Base-by-base conservation (phyloP, 2,329 filamentous ascomycete genomes). In the Fusarium guadeloupense region DNA sequence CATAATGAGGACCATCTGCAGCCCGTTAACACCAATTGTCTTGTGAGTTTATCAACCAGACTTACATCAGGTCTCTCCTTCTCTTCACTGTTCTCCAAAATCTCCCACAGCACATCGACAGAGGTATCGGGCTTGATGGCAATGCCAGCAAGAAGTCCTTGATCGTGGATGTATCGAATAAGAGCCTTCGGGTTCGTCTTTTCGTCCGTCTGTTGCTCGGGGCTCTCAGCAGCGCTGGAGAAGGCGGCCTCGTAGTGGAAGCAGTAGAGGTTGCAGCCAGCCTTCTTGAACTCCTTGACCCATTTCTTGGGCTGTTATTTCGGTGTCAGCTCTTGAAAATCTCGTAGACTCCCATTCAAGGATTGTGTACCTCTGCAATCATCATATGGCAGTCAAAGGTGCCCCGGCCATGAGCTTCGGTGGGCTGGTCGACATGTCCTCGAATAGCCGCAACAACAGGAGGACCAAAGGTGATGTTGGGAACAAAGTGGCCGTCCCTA, bases 371-470 rank as follows among this genome's bases (percentile, higher is more conserved):
- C 89, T 99, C 94, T 71, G 92, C 88, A 74, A 99, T 96, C 95
- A 99, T 99, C 95, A 99, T 98, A 79, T 99, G 95, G 84, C 95
- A 99, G 78, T 99, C 95, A 75, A 99, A 99, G 13, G 94, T 98
- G 60, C 95, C 95, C 69, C 89, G 90, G 47, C 91, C 93, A 67
- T 89, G 82, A 28, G 84, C 84, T 45, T 84, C 80, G 34, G 82
- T 82, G 4, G 93, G 93, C 67, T 84, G 83, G 53, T 92, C 89
- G 70, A 99, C 93, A 71, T 97, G 91, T 39, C 85, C 83, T 62
- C 95, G 88, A 71, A 99, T 95, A 81, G 94, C 96, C 68, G 92
- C 94, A 39, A 99, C 95, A 31, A 99, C 93, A 6, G 94, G 93
- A 17, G 94, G 89, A 56, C 95, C 95, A 73, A 98, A 97, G 41